phyloP scores from a whole-genome alignment of 2,329 filamentous ascomycete species.

The Madurella fahalii region DNA sequence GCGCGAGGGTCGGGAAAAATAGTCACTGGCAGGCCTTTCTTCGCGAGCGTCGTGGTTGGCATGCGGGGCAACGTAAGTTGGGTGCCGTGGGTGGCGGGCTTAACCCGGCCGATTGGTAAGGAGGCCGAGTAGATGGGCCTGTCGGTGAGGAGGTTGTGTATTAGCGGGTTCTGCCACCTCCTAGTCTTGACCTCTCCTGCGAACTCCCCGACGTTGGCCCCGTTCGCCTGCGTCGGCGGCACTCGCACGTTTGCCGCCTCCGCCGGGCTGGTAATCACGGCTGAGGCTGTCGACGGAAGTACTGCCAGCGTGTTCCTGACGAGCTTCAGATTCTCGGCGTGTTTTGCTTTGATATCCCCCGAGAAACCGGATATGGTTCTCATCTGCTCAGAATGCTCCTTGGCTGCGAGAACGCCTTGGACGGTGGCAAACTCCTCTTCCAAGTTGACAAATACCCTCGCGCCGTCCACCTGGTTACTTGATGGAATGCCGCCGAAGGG shows the following conservation, averaged over 20 bases:
- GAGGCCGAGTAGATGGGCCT: constrained; percentile 92
- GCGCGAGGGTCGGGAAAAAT: constrained; percentile 70
- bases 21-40: constrained; percentile 83
- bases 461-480: constrained; percentile 53
- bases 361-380: not conserved
- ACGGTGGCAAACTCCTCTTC: constrained; percentile 81
- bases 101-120: constrained; percentile 67
- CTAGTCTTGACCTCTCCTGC: constrained; percentile 52
- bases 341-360: constrained; percentile 29
- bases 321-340: constrained; percentile 69
- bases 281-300: constrained; percentile 80
- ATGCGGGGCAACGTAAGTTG: constrained; percentile 23
- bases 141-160: constrained; percentile 94
- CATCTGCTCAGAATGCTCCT: constrained; percentile 17
- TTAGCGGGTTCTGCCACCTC: constrained; percentile 70
- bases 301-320: constrained; percentile 67
- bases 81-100: constrained; percentile 25
- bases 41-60: constrained; percentile 71
- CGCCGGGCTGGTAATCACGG: constrained; percentile 78
- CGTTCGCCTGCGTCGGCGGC: constrained; percentile 25
- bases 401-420: constrained; percentile 52
- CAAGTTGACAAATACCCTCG: constrained; percentile 87
- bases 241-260: constrained; percentile 66
- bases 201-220: constrained; percentile 42
- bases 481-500: constrained; percentile 80